These are phyloP conservation scores for Chalciporus sp. DNA, from an alignment of 1,284 basidiomycete genomes.

Conservation along the genomic window DNA sequence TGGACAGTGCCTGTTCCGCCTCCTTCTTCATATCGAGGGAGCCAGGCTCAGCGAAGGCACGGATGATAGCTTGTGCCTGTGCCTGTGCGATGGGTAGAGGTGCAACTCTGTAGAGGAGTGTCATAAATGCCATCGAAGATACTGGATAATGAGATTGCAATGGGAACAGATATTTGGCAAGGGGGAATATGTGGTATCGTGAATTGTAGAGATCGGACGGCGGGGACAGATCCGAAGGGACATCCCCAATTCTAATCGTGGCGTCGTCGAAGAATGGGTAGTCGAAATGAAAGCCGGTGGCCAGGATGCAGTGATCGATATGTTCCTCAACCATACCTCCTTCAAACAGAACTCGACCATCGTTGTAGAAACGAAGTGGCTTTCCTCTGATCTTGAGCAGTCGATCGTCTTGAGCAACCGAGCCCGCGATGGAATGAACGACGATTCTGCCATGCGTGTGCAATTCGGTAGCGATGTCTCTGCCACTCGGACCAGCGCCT, in stretches of 20 bases:
- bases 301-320: slow-evolving; percentile 66
- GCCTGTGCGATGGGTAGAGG: slow-evolving; percentile 71
- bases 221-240: slow-evolving; percentile 48
- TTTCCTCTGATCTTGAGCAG: slow-evolving; percentile 47
- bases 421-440: slow-evolving; percentile 56
- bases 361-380: slow-evolving; percentile 44
- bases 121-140: slow-evolving; percentile 62
- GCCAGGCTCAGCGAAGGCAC: slow-evolving; percentile 52
- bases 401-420: slow-evolving; percentile 33
- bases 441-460: slow-evolving; percentile 44
- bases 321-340: slow-evolving; percentile 56
- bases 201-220: slow-evolving; percentile 63
- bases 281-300: slow-evolving; percentile 69
- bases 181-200: slow-evolving; percentile 63
- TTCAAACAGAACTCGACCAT: slow-evolving; percentile 57
- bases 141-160: slow-evolving; percentile 49
- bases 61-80: slow-evolving; percentile 60
- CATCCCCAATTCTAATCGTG: slow-evolving; percentile 32
- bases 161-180: slow-evolving; percentile 56
- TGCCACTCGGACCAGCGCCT: slow-evolving; percentile 70
- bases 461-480: slow-evolving; percentile 65
- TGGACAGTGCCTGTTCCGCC: slow-evolving; percentile 46
- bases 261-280: slow-evolving; percentile 58
- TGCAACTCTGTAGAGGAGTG: slow-evolving; percentile 54
- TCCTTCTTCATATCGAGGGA: slow-evolving; percentile 52